phyloP scores from a whole-genome alignment of 2,329 filamentous ascomycete species.

The Sarocladium strictum region DNA sequence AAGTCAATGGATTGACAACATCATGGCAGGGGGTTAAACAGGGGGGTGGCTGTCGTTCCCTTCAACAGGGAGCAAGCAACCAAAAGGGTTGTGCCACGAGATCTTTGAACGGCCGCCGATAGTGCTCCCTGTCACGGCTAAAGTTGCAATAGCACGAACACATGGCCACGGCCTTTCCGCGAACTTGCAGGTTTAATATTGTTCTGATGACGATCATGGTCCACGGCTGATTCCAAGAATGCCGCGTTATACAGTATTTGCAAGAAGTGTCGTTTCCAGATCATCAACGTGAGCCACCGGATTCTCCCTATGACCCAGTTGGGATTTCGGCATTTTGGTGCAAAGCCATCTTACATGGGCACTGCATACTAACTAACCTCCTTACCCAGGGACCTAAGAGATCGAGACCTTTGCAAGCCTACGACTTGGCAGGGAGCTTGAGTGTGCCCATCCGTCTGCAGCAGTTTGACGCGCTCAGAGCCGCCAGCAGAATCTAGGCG shows the following conservation, averaged over 20 bases:
- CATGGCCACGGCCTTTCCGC: too few relatives aligned
- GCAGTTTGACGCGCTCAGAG: background rate
- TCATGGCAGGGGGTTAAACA: background rate
- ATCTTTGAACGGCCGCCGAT: background rate
- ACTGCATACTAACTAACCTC: background rate
- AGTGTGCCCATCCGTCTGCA: background rate
- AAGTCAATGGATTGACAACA: background rate
- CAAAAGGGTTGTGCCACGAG: slow-evolving; percentile 1
- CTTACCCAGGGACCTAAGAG: background rate
- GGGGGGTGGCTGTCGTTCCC: background rate
- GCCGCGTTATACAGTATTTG: background rate
- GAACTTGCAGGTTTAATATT: background rate
- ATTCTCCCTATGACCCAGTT: too few relatives aligned
- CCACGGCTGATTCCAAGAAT: background rate
- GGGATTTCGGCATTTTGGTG: too few relatives aligned
- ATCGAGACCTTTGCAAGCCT: background rate
- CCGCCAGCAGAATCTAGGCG: background rate
- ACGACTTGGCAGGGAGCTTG: background rate
- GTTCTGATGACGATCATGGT: background rate
- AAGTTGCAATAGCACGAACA: background rate
- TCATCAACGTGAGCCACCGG: background rate
- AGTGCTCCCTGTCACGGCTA: background rate
- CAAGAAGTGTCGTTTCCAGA: too few relatives aligned
- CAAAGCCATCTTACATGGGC: background rate
- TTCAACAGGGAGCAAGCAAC: background rate